Base-by-base conservation (phyloP, 257 asterid species). In the Leptodermis oblonga region DNA sequence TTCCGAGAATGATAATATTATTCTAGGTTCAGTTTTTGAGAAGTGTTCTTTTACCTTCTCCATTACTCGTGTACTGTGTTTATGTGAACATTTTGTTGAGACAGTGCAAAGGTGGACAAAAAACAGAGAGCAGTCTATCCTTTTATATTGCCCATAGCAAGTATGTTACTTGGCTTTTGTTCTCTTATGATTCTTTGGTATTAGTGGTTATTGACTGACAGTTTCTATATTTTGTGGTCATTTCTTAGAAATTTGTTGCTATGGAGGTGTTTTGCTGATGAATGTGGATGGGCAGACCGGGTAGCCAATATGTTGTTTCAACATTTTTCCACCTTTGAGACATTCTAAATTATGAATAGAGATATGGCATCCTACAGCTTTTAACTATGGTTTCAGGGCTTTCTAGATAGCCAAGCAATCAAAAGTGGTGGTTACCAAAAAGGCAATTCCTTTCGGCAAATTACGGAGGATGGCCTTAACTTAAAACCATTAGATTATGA, bases 221-320 rank as follows among this genome's bases (percentile, higher is more conserved):
- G 10, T 15, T 25, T 10, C 43, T 28, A 26, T 8, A 52, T 23
- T 7, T 43, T 31, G 42, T 56, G 20, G 7, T 36, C 20, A 37
- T n/a, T 62, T 56, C 58, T 61, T 55, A 66, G 73, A 46, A 60
- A 33, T 36, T 59, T 49, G 39, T 62, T 67, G 28, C n/a, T 74
- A 25, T 74, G 78, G 74, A 74, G 73, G 65, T 74, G 78, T 69
- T 68, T 67, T 39, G 33, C 25, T 34, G 62, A 17, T 15, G 64
- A 74, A 59, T 74, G 78, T 59, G 62, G 73, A 31, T 74, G 74
- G 74, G 70, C 73, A 62, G 78, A 68, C 55, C 70, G 68, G 78
- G 73, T 74, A 68, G 18, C 20, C 58, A 17, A 62, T 31, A 62
- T 71, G 7, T 71, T 58, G 30, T 70, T 48, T 65, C 30, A 4